Evolutionary conservation across 805 yeast genomes (phyloP).

Genomic region (Myxozyma nipponensis): DNA sequence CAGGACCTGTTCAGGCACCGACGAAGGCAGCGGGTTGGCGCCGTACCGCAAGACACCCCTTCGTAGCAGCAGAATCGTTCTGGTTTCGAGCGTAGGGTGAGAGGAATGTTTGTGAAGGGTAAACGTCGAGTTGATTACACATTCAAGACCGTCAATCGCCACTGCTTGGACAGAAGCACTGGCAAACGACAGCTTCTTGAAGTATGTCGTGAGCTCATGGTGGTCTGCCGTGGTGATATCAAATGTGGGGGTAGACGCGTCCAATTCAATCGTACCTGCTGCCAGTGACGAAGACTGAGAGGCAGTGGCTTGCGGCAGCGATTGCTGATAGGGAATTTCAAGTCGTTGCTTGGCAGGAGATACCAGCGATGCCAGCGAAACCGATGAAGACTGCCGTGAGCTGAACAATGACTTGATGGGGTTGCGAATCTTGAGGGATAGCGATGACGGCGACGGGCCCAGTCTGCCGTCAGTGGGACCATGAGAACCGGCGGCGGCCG

Average conservation of each 20-base stretch:
- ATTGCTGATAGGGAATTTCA: neutral
- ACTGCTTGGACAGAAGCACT: conserved; percentile 10
- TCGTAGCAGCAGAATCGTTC: conserved; percentile 17
- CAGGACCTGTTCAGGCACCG: conserved; percentile 14
- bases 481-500: too few species aligned
- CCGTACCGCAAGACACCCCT: conserved; percentile 18
- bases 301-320: neutral
- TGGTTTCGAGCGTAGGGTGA: conserved; percentile 1
- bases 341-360: neutral
- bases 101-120: neutral
- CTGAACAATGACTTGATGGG: neutral
- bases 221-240: conserved; percentile 1
- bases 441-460: neutral
- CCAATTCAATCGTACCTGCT: too few species aligned
- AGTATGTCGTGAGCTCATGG: neutral
- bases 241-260: neutral
- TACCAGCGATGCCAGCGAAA: neutral
- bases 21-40: neutral
- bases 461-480: too few species aligned
- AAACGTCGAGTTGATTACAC: conserved; percentile 2
- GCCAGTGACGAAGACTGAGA: neutral
- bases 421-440: neutral
- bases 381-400: neutral
- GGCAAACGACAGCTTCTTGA: conserved; percentile 13
- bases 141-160: conserved; percentile 6